These are phyloP conservation scores for Podospora bellae-mahoneyi DNA, from an alignment of 495 filamentous ascomycete species.

Conservation along the genomic window DNA sequence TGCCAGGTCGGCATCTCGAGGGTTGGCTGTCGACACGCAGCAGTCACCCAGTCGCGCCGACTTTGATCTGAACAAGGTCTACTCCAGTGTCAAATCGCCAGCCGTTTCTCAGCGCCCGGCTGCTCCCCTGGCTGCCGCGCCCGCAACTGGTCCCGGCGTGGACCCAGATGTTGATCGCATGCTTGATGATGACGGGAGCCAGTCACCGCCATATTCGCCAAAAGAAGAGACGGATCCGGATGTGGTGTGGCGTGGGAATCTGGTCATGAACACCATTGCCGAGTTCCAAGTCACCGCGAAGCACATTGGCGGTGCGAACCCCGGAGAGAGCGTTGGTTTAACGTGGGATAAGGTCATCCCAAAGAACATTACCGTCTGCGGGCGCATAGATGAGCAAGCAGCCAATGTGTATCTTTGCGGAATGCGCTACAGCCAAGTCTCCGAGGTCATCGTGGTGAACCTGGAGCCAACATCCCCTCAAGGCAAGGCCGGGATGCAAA, in stretches of 20 bases:
- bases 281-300: conserved; percentile 73
- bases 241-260: conserved; percentile 72
- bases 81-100: conserved; percentile 62
- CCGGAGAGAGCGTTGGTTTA: conserved; percentile 54
- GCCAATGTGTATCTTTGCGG: conserved; percentile 88
- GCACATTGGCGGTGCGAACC: conserved; percentile 76
- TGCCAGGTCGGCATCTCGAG: conserved; percentile 18
- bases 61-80: conserved; percentile 72
- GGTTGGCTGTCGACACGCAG: conserved; percentile 50
- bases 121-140: conserved; percentile 45
- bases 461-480: conserved; percentile 55
- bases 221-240: conserved; percentile 48
- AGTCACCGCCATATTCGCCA: conserved; percentile 84
- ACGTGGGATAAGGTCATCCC: conserved; percentile 70
- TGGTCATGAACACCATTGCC: conserved; percentile 73
- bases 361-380: conserved; percentile 66
- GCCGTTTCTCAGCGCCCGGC: conserved; percentile 42
- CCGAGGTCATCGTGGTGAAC: conserved; percentile 69
- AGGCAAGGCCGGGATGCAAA: conserved; percentile 57
- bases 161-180: conserved; percentile 91
- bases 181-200: conserved; percentile 70
- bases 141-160: conserved; percentile 49
- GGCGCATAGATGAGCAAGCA: conserved; percentile 73
- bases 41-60: conserved; percentile 47
- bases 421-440: conserved; percentile 65